Evolutionary conservation across 1,139 yeast genomes (phyloP).

Genomic region (Blastobotrys serpentis): DNA sequence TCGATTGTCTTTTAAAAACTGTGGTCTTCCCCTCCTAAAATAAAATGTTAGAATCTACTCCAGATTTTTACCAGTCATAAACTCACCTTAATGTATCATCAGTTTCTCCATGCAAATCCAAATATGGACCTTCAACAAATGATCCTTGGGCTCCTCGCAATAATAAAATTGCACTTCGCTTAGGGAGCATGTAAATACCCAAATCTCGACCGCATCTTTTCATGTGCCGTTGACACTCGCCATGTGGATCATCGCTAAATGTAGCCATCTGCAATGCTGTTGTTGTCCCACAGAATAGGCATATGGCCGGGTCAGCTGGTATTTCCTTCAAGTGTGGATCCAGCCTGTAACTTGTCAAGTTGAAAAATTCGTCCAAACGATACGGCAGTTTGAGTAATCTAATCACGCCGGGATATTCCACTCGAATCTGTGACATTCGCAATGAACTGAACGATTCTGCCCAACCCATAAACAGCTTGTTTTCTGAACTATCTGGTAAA

Average conservation of each 20-base stretch:
- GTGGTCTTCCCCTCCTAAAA: slow-evolving; percentile 64
- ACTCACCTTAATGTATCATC: slow-evolving; percentile 57
- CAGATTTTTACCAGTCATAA: background rate
- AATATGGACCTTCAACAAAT: slow-evolving; percentile 78
- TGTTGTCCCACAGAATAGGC: slow-evolving; percentile 76
- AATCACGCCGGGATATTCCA: slow-evolving; percentile 70
- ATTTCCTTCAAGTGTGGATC: slow-evolving; percentile 27
- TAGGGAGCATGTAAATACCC: slow-evolving; percentile 78
- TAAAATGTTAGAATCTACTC: slow-evolving; percentile 14
- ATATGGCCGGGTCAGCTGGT: slow-evolving; percentile 77
- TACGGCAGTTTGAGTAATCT: slow-evolving; percentile 59
- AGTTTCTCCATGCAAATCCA: slow-evolving; percentile 84
- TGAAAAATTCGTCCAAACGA: slow-evolving; percentile 68
- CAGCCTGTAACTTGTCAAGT: slow-evolving; percentile 22
- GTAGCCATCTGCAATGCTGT: slow-evolving; percentile 59
- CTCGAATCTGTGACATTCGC: slow-evolving; percentile 14
- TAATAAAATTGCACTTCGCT: slow-evolving; percentile 66
- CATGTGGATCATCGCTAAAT: slow-evolving; percentile 33
- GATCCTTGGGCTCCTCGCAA: slow-evolving; percentile 68
- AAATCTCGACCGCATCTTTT: slow-evolving; percentile 56
- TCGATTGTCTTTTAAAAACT: slow-evolving; percentile 59
- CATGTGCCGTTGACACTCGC: slow-evolving; percentile 41
- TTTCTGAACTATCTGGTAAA: slow-evolving; percentile 15
- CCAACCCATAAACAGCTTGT: slow-evolving; percentile 14
- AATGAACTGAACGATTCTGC: slow-evolving; percentile 6